Conservation (phyloP, 352 stramenopile genomes). For the Pelagophyceae sp. region DNA sequence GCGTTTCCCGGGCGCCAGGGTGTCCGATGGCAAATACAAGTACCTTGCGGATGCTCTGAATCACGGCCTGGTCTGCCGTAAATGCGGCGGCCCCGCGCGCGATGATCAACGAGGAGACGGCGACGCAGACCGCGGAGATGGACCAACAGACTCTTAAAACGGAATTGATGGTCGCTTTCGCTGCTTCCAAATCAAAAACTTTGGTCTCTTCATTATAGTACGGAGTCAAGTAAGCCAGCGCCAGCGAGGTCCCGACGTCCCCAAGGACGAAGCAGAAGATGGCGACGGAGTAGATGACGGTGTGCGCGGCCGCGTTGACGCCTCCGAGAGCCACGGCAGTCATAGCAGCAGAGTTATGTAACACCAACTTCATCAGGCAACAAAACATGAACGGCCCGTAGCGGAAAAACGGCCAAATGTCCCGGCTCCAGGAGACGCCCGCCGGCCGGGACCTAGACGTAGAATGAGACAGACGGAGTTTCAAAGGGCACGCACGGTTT, state of each 20-base stretch:
- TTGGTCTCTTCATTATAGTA: slow-evolving; percentile 2
- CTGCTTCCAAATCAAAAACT: slow-evolving; percentile 19
- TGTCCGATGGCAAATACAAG: too few relatives aligned
- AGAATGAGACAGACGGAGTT: too few relatives aligned
- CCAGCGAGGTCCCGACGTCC: slow-evolving; percentile 22
- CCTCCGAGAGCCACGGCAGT: slow-evolving; percentile 21
- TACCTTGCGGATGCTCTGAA: neutral
- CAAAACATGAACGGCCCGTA: slow-evolving; percentile 29
- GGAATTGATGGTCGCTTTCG: slow-evolving; percentile 14
- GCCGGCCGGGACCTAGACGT: too few relatives aligned
- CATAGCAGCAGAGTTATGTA: slow-evolving; percentile 23
- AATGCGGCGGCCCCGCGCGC: neutral
- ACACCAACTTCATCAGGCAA: slow-evolving; percentile 23
- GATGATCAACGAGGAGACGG: slow-evolving; percentile 5
- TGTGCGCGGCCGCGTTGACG: slow-evolving; percentile 22
- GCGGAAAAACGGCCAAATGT: slow-evolving; percentile 20
- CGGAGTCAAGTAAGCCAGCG: slow-evolving; percentile 23
- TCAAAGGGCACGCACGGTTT: too few relatives aligned
- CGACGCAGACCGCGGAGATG: slow-evolving; percentile 21
- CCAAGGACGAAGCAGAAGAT: slow-evolving; percentile 31
- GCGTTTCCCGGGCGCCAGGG: too few relatives aligned
- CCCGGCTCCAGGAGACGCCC: slow-evolving; percentile 19
- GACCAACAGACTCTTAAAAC: slow-evolving; percentile 17
- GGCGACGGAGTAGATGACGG: slow-evolving; percentile 24
- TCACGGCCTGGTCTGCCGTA: slow-evolving; percentile 17